phyloP scores from a whole-genome alignment of 768 basidiomycete genomes.

The Boletus sp. region DNA sequence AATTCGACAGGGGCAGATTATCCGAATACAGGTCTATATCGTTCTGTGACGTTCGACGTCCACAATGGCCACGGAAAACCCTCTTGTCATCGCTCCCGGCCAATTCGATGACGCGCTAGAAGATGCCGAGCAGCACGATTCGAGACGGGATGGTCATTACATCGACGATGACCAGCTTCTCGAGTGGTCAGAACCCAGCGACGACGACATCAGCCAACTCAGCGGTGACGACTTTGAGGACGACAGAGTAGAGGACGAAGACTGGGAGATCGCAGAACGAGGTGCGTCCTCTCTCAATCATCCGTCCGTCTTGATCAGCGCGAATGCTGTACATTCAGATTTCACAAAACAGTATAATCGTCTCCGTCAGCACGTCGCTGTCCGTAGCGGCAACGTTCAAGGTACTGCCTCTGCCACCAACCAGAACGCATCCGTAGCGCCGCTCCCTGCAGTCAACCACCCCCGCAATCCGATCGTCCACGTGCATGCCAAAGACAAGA shows the following conservation, averaged over 20 bases:
- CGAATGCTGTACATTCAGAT: constrained; percentile 48
- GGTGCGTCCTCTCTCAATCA: constrained; percentile 41
- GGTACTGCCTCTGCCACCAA: constrained; percentile 55
- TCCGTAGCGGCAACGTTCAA: constrained; percentile 69
- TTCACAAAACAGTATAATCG: constrained; percentile 99
- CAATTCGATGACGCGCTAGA: constrained; percentile 65
- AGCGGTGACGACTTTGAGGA: constrained; percentile 55
- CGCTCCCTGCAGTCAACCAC: constrained; percentile 72
- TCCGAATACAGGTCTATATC: constrained; percentile 3
- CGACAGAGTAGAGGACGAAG: constrained; percentile 76
- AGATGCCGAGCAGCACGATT: constrained; percentile 14
- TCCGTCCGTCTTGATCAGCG: not conserved
- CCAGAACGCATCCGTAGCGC: constrained; percentile 48
- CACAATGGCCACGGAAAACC: constrained; percentile 18
- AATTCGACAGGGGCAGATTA: constrained; percentile 14
- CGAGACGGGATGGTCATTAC: constrained; percentile 37
- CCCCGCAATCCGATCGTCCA: constrained; percentile 40
- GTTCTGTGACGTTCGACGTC: not conserved
- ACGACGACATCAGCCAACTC: constrained; percentile 25
- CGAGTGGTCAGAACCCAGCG: constrained; percentile 30
- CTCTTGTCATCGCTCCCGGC: constrained; percentile 40
- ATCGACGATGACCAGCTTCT: constrained; percentile 41
- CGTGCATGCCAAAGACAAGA: constrained; percentile 51
- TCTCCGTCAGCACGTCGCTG: constrained; percentile 85
- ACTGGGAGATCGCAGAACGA: constrained; percentile 85